A percentile compares a stretch with the other conserved stretches of the same genome.
Evolutionary conservation across 192 early-diverging fungal species (phyloP).

Genomic region (Backusella macrospora): DNA sequence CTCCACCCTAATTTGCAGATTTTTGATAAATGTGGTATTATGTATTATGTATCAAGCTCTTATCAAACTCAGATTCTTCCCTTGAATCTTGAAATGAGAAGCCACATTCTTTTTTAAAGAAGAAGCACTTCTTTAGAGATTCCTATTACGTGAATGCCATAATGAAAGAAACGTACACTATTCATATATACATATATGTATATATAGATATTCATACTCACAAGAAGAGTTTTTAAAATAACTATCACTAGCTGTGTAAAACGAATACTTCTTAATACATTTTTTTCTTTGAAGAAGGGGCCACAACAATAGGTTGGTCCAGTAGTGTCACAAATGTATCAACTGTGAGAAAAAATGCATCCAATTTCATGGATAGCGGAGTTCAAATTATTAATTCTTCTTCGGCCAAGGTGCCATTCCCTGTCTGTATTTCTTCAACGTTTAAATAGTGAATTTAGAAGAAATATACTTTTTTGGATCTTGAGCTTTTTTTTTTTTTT

Average conservation of each 20-base stretch:
- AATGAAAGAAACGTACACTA: too few relatives aligned
- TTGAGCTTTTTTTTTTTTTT: not conserved
- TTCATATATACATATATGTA: too few relatives aligned
- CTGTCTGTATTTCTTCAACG: not conserved
- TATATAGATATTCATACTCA: too few relatives aligned
- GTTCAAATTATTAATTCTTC: not conserved
- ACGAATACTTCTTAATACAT: too few relatives aligned
- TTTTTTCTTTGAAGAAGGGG: too few relatives aligned
- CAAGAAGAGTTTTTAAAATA: too few relatives aligned
- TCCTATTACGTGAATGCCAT: too few relatives aligned
- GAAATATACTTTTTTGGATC: slow-evolving; percentile 4
- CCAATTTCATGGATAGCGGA: not conserved
- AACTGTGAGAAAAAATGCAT: slow-evolving; percentile 4
- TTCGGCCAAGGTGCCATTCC: slow-evolving; percentile 6
- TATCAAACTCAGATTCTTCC: not conserved
- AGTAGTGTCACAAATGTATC: not conserved
- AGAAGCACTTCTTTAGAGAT: not conserved
- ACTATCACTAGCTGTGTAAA: too few relatives aligned
- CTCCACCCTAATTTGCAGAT: slow-evolving; percentile 3
- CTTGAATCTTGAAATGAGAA: not conserved
- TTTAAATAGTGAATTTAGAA: not conserved
- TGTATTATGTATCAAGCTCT: too few relatives aligned
- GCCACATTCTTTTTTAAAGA: not conserved
- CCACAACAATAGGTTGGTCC: not conserved
- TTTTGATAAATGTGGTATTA: slow-evolving; percentile 4